A percentile compares a stretch with the other conserved stretches of the same genome.
Conservation (phyloP, 306 rosid species). For the Astragalus membranaceus region DNA sequence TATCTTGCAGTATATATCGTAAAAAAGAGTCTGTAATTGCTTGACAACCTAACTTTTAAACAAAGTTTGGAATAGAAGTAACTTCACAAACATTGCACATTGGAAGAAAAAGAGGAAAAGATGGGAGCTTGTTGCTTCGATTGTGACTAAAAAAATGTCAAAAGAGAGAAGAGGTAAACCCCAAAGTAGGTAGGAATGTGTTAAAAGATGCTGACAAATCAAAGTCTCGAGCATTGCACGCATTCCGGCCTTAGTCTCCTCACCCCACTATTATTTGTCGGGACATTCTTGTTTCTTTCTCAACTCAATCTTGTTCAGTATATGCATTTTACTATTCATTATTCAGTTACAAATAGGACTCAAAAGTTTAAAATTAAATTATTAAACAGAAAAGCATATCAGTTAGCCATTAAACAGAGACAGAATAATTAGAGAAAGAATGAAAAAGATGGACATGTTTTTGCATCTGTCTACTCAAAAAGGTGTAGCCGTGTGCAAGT, state of each 20-base stretch:
- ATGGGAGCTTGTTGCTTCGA: conserved; percentile 21
- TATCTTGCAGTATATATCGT: not conserved
- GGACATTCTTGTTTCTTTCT: conserved; percentile 34
- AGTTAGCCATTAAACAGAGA: conserved; percentile 10
- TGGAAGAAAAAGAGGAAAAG: conserved; percentile 19
- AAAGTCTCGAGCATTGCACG: conserved; percentile 57
- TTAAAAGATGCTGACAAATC: conserved; percentile 43
- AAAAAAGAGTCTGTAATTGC: not conserved
- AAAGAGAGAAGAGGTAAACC: conserved; percentile 18
- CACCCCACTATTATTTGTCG: conserved; percentile 76
- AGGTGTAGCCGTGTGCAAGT: conserved; percentile 13
- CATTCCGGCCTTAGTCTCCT: conserved; percentile 50
- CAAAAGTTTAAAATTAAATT: not conserved
- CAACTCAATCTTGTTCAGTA: conserved; percentile 25
- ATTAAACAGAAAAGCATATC: conserved; percentile 1
- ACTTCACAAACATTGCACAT: not conserved
- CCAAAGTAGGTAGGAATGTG: conserved; percentile 36
- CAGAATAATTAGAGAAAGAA: conserved; percentile 14
- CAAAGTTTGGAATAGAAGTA: not conserved
- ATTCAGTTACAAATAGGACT: conserved; percentile 20
- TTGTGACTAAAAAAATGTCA: conserved; percentile 15
- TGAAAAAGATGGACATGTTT: conserved; percentile 33
- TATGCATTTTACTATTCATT: not conserved
- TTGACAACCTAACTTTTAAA: not conserved
- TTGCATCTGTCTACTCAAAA: conserved; percentile 6